These are phyloP conservation scores for Tetrapisispora phaffii DNA, from an alignment of 805 yeast genomes.

Conservation along the genomic window DNA sequence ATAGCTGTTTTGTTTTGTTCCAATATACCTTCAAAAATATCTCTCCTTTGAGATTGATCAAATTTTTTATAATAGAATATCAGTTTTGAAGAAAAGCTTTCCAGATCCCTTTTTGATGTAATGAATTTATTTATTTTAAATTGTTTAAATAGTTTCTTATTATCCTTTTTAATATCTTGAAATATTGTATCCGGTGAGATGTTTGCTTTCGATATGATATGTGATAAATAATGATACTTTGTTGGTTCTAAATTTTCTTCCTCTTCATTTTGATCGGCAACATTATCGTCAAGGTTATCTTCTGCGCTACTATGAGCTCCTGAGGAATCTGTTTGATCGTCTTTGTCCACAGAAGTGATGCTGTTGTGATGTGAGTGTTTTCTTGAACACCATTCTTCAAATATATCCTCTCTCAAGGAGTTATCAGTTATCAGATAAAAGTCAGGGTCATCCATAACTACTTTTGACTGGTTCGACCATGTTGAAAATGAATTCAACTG, in stretches of 20 bases:
- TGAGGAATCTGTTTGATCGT: neutral
- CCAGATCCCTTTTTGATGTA: constrained; percentile 16
- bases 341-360: constrained; percentile 8
- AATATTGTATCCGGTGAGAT: constrained; percentile 17
- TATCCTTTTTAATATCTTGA: constrained; percentile 18
- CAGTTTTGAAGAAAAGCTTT: constrained; percentile 17
- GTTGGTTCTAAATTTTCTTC: constrained; percentile 19
- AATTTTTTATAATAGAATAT: constrained; percentile 23
- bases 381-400: constrained; percentile 38
- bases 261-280: neutral
- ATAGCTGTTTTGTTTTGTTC: constrained; percentile 2
- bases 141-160: constrained; percentile 18
- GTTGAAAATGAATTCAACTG: constrained; percentile 36
- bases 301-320: constrained; percentile 1
- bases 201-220: constrained; percentile 20
- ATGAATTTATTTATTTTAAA: constrained; percentile 17
- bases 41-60: constrained; percentile 9
- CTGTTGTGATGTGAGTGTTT: neutral
- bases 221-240: constrained; percentile 26
- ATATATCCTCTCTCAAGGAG: constrained; percentile 31
- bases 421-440: constrained; percentile 31
- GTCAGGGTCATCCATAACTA: constrained; percentile 35
- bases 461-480: constrained; percentile 39
- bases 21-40: constrained; percentile 11
- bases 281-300: constrained; percentile 6